Evolutionary conservation across 257 asterid species (phyloP), one percentile per base, ranked within the genome.

Genomic region (Verbena officinalis): DNA sequence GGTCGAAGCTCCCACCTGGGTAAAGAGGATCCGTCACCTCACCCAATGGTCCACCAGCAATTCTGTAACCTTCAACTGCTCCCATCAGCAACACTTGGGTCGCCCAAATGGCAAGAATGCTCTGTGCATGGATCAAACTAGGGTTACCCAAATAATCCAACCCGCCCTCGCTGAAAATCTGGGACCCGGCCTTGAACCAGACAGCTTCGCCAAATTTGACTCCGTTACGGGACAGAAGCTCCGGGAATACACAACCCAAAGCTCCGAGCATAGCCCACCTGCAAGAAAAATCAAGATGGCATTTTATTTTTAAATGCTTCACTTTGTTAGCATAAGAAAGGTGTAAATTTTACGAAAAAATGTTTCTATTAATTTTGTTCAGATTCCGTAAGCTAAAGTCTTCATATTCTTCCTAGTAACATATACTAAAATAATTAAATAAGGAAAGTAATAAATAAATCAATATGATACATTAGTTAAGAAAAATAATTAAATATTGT

Each of bases 181-280:
- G 76, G 7, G 73, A 19, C 15, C 76, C 76, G 5, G 73, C 73
- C 45, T 69, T 74, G 79, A 74, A 74, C 79, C 75, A 74, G 0
- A 62, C 68, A 1, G 72, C 72, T 38, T 71, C 73, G 12, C 68
- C 72, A 56, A 71, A 66, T 44, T 67, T 59, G 36, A 62, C 68
- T 2, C 68, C 58, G 46, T 62, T 48, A 14, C 68, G 68, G 58
- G 68, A 56, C 6, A 46, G 34, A 21, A 62, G 68, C 68, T 62
- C 68, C 9, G 56, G 67, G 56, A 60, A 43, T 4, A 55, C 44
- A 44, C 62, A 55, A 7, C 62, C 62, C n/a, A 55, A 12, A 16
- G 62, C 62, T 7, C 55, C 55, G n/a, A 49, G 55, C 57, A 51
- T 22, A 36, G 36, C 57, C 57, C 57, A 51, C 36, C 57, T 66